phyloP scores from a whole-genome alignment of 1,284 basidiomycete genomes.

The Neolentinus lepideus region DNA sequence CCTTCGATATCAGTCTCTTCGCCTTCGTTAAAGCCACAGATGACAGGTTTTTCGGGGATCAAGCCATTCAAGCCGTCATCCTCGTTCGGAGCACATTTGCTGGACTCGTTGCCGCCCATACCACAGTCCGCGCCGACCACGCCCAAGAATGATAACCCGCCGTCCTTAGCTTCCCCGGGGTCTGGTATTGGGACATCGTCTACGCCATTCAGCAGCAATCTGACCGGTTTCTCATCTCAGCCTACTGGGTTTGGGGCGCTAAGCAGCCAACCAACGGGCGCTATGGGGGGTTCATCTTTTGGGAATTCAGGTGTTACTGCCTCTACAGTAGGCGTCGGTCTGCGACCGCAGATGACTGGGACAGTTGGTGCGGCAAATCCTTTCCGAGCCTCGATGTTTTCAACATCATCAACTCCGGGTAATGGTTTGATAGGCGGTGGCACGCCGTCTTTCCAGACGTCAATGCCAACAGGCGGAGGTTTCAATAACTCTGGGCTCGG shows the following conservation, averaged over 20 bases:
- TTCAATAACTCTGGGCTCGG: neutral
- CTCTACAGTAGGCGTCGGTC: constrained; percentile 46
- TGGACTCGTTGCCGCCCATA: constrained; percentile 74
- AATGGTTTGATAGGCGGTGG: constrained; percentile 1
- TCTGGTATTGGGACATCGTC: constrained; percentile 9
- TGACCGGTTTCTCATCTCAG: constrained; percentile 20
- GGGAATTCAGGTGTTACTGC: constrained; percentile 22
- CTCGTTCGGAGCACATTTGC: constrained; percentile 77
- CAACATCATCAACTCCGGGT: constrained; percentile 8
- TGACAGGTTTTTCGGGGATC: constrained; percentile 68
- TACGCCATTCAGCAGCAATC: constrained; percentile 9
- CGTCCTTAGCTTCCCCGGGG: neutral
- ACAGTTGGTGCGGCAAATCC: constrained; percentile 47
- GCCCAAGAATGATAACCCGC: constrained; percentile 23
- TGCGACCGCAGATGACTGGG: constrained; percentile 71
- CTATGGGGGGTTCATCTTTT: constrained; percentile 12
- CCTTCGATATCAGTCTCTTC: constrained; percentile 22
- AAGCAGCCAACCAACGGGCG: constrained; percentile 18
- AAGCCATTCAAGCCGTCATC: constrained; percentile 91
- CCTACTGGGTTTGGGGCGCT: constrained; percentile 23
- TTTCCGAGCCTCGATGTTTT: constrained; percentile 62
- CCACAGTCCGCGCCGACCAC: constrained; percentile 49
- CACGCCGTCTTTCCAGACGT: neutral
- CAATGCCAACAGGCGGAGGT: neutral
- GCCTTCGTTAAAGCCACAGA: constrained; percentile 56